phyloP scores from a whole-genome alignment of 805 yeast species.

The Yarrowia bubula region DNA sequence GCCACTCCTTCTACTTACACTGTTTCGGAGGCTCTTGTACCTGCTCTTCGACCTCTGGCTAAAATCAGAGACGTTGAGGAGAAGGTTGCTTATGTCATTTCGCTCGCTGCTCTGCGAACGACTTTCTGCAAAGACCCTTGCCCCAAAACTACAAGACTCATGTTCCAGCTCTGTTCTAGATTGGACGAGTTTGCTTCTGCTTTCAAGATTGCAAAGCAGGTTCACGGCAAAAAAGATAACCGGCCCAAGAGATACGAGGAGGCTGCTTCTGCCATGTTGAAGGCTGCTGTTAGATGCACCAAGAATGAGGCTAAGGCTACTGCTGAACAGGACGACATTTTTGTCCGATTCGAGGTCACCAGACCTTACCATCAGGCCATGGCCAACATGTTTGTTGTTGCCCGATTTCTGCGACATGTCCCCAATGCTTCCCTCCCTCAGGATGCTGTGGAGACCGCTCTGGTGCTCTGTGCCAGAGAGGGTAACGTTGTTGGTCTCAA shows the following conservation, averaged over 20 bases:
- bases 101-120: neutral
- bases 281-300: conserved; percentile 21
- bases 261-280: conserved; percentile 4
- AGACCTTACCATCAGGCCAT: conserved; percentile 11
- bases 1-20: neutral
- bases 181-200: conserved; percentile 19
- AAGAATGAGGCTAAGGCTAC: neutral
- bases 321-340: conserved; percentile 1
- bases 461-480: neutral
- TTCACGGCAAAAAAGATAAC: neutral
- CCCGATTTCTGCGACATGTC: neutral
- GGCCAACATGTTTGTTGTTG: conserved; percentile 15
- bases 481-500: conserved; percentile 19
- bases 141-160: neutral
- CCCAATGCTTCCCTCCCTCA: neutral
- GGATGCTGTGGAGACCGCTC: neutral
- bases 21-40: conserved; percentile 1
- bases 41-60: neutral
- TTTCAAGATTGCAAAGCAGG: neutral
- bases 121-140: neutral
- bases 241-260: neutral
- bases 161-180: conserved; percentile 8
- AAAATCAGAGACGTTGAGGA: neutral
- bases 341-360: neutral
- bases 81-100: neutral